Evolutionary conservation across 2,329 filamentous ascomycete genomes (phyloP).

Genomic region (Fusarium sororula): DNA sequence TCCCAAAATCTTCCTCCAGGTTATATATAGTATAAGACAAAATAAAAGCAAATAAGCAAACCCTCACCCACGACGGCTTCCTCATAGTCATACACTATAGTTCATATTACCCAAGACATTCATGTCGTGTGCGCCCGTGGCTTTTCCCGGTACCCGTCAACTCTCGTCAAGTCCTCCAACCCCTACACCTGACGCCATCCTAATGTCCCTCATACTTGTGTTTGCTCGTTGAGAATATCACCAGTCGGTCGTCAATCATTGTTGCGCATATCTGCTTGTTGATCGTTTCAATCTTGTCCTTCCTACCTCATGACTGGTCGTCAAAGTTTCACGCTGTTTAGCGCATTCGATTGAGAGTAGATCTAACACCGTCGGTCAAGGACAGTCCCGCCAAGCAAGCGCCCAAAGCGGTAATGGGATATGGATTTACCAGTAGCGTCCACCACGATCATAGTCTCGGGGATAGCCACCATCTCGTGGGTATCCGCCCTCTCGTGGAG

Average conservation of each 20-base stretch:
- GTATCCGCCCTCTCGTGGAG: conserved; percentile 54
- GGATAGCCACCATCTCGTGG: conserved; percentile 54
- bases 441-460: conserved; percentile 61
- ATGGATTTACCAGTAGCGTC: conserved; percentile 60
- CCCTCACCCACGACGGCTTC: conserved; percentile 2
- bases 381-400: conserved; percentile 45
- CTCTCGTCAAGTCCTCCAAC: conserved; percentile 33
- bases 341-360: conserved; percentile 28
- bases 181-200: conserved; percentile 29
- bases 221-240: conserved; percentile 32
- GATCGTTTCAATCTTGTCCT: conserved; percentile 29
- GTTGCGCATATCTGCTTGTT: conserved; percentile 18
- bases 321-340: conserved; percentile 24
- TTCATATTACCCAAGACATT: conserved; percentile 41
- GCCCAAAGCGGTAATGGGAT: conserved; percentile 38
- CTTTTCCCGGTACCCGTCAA: conserved; percentile 24
- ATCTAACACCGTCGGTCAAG: conserved; percentile 51
- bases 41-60: conserved; percentile 24
- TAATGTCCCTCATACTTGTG: conserved; percentile 27
- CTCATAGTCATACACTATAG: conserved; percentile 42
- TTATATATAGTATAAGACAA: conserved; percentile 23
- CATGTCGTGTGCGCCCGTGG: conserved; percentile 21
- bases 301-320: conserved; percentile 21
- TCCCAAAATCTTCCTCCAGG: conserved; percentile 12
- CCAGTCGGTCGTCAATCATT: conserved; percentile 38